Evolutionary conservation across 352 stramenopile species (phyloP).

Genomic region (Aphanomyces cochlioides): DNA sequence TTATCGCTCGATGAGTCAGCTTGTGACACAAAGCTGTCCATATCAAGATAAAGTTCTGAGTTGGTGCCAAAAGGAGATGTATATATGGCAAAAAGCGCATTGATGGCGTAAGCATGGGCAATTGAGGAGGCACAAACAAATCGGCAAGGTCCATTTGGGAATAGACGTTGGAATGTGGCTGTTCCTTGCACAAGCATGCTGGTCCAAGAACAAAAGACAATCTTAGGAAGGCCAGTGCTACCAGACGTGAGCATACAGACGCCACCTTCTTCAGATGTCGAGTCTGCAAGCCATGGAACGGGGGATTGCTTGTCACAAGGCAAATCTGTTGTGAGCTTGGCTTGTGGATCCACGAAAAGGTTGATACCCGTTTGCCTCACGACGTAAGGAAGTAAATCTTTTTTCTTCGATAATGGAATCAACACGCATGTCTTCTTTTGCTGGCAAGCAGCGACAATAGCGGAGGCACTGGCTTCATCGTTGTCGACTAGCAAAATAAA

Average conservation of each 20-base stretch:
- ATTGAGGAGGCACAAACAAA: constrained; percentile 79
- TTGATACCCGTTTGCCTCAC: neutral
- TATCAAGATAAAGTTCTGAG: constrained; percentile 70
- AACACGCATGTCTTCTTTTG: constrained; percentile 12
- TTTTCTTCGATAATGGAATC: neutral
- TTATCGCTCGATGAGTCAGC: constrained; percentile 39
- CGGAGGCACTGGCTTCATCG: neutral
- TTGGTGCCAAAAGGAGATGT: constrained; percentile 55
- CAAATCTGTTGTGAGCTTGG: neutral
- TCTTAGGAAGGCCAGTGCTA: constrained; percentile 70
- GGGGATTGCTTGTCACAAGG: neutral
- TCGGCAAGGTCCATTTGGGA: constrained; percentile 52
- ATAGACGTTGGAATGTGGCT: constrained; percentile 61
- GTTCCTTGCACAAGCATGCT: constrained; percentile 73
- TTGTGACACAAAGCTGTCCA: constrained; percentile 48
- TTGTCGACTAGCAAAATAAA: constrained; percentile 20
- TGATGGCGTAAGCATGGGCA: constrained; percentile 82
- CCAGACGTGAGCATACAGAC: constrained; percentile 83
- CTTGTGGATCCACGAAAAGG: constrained; percentile 4
- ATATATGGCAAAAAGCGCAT: constrained; percentile 75
- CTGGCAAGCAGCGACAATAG: constrained; percentile 6
- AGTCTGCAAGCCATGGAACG: neutral
- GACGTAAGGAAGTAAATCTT: constrained; percentile 7
- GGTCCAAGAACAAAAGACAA: constrained; percentile 71
- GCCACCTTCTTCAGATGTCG: constrained; percentile 13